Evolutionary conservation across 1,284 basidiomycete genomes (phyloP).

Genomic region (Rhodotorula sp.): DNA sequence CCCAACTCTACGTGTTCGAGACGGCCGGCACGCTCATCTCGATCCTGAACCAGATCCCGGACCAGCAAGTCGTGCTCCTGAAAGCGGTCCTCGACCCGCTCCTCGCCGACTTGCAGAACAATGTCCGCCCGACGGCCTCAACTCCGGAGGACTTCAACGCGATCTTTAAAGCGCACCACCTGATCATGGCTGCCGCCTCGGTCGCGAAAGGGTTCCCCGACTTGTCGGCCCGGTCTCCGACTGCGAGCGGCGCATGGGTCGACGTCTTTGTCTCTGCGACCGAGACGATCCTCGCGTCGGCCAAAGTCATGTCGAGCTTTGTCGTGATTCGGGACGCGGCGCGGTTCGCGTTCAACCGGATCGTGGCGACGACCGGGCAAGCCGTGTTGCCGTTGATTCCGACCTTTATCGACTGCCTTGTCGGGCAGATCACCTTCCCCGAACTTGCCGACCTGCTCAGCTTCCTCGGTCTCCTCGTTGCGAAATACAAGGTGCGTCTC

Average conservation of each 20-base stretch:
- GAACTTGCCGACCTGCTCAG: constrained; percentile 95
- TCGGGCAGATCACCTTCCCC: constrained; percentile 84
- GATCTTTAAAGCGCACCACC: constrained; percentile 88
- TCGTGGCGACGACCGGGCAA: constrained; percentile 83
- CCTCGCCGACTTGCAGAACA: constrained; percentile 61
- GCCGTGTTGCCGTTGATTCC: constrained; percentile 69
- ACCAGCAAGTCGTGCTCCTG: constrained; percentile 71
- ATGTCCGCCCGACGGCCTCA: constrained; percentile 58
- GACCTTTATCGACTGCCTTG: constrained; percentile 78
- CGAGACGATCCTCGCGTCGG: constrained; percentile 80
- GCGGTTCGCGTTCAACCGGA: constrained; percentile 90
- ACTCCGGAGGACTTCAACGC: constrained; percentile 61
- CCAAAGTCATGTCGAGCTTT: constrained; percentile 83
- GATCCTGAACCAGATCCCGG: constrained; percentile 61
- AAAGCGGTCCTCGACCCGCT: constrained; percentile 50
- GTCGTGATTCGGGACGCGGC: constrained; percentile 89
- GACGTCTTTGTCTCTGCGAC: constrained; percentile 83
- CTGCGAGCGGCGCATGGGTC: constrained; percentile 69
- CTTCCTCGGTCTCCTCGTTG: constrained; percentile 86
- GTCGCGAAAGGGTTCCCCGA: constrained; percentile 93
- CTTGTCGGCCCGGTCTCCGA: constrained; percentile 64
- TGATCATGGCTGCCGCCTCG: constrained; percentile 90
- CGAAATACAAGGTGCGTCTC: constrained; percentile 71
- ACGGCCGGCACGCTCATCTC: constrained; percentile 82
- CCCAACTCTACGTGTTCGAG: constrained; percentile 95